Base-by-base conservation (phyloP, 129 eudicot species). In the Lactuca sativa region DNA sequence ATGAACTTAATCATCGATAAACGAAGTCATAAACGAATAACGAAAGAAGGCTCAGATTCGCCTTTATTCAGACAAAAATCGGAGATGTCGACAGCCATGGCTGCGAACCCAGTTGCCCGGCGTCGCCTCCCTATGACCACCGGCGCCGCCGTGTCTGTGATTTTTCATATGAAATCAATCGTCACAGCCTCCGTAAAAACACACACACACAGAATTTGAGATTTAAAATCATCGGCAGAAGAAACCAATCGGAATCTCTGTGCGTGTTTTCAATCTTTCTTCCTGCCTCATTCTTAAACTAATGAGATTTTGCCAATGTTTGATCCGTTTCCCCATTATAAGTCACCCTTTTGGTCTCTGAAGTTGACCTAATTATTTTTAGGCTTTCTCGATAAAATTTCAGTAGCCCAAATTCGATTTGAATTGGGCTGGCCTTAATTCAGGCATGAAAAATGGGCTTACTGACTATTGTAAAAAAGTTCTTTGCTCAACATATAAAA, bases 51-150 rank as follows among this genome's bases (percentile, higher is more conserved):
- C 71, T 73, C 71, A 73, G 77, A 73, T 73, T 73, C 77, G 77
- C 77, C 78, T 74, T 74, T 74, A 64, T 74, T 74, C 72, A 74
- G 72, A 64, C 65, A 74, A 11, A 36, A 74, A 14, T 12, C 58
- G 30, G 51, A 34, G 33, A 48, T 7, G 49, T 4, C 58, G 43
- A 14, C 2, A 54, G 65, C 31, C 78, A 54, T 41, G 72, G 78
- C 78, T 74, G 66, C 78, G 56, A 74, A 63, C 54, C 43, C 64
- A 63, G 56, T 68, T 40, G 30, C 30, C 30, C 30, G 30, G 30
- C 30, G 30, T 58, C 55, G 68, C 79, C 79, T 47, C 74, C 79
- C 74, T 47, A 75, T 1, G 68, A 75, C 74, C 62, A 36, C 61
- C 55, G 54, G 9, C 74, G 18, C 60, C 73, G 40, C 61, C 60